Percentiles rank a stretch among this genome's conserved stretches.
phyloP scores from a whole-genome alignment of 305 asterid species.

The Ajuga reptans region DNA sequence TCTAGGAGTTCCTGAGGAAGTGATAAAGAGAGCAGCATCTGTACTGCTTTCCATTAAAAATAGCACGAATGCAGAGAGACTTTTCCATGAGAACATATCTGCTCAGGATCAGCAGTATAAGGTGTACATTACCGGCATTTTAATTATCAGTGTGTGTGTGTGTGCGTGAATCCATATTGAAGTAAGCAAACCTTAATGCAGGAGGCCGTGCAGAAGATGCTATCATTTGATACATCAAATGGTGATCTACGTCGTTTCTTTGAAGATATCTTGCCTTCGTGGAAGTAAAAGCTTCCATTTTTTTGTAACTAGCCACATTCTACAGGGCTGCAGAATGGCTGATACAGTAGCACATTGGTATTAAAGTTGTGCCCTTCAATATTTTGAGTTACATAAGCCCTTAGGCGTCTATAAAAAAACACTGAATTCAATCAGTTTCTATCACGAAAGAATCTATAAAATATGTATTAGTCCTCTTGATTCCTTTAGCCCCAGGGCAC shows the following conservation, averaged over 20 bases:
- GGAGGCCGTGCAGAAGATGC: slow-evolving; percentile 59
- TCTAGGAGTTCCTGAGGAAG: slow-evolving; percentile 67
- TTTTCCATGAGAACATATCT: slow-evolving; percentile 39
- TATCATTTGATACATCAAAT: slow-evolving; percentile 47
- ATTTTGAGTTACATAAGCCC: not conserved
- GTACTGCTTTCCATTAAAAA: slow-evolving; percentile 47
- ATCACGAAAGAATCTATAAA: not conserved
- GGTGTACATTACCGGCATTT: slow-evolving; percentile 30
- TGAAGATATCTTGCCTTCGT: slow-evolving; percentile 41
- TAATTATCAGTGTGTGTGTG: not conserved
- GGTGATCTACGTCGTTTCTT: slow-evolving; percentile 54
- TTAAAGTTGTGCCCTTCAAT: not conserved
- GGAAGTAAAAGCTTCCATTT: slow-evolving; percentile 9
- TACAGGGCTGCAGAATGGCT: not conserved
- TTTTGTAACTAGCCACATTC: not conserved
- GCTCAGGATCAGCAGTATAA: slow-evolving; percentile 68
- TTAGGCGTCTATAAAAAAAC: not conserved
- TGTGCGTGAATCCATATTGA: not conserved
- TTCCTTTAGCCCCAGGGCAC: not conserved
- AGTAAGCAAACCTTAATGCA: slow-evolving; percentile 26
- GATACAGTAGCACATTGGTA: not conserved
- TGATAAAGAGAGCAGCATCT: slow-evolving; percentile 61
- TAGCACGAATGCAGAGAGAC: slow-evolving; percentile 46
- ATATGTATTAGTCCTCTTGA: not conserved
- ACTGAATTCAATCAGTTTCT: not conserved